Evolutionary conservation across 2,329 filamentous ascomycete genomes (phyloP).

Genomic region (Cordyceps javanica): DNA sequence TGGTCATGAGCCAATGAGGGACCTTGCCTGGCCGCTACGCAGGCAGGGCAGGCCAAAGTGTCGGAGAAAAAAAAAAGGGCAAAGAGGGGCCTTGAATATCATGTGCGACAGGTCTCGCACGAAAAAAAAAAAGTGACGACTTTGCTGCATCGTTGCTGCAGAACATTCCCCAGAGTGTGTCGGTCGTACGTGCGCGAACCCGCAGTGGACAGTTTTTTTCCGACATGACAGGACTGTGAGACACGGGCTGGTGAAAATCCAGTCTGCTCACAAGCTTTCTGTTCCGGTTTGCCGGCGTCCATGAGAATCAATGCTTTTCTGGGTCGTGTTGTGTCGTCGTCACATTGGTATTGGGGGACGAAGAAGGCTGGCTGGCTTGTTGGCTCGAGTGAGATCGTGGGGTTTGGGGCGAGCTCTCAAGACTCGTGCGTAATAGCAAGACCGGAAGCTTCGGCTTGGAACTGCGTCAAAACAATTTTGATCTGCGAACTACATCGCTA

Average conservation of each 20-base stretch:
- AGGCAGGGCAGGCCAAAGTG: background rate
- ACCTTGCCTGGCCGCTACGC: background rate
- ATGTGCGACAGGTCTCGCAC: slow-evolving; percentile 2
- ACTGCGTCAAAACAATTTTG: background rate
- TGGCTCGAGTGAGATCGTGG: background rate
- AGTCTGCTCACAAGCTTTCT: background rate
- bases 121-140: slow-evolving; percentile 1
- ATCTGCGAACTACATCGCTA: no score
- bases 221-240: no score
- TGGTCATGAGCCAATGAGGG: background rate
- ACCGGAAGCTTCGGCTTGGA: background rate
- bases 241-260: background rate
- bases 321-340: background rate
- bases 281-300: background rate
- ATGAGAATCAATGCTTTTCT: background rate
- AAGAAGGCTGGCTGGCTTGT: background rate
- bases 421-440: background rate
- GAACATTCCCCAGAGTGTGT: slow-evolving; percentile 2
- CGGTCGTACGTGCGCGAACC: background rate
- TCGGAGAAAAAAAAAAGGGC: background rate
- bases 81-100: background rate
- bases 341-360: no score
- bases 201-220: background rate
- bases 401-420: background rate
- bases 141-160: background rate